Evolutionary conservation across 1,284 basidiomycete species (phyloP), one percentile per base, ranked within the genome.

Genomic region (Veloporphyrellus conicus): DNA sequence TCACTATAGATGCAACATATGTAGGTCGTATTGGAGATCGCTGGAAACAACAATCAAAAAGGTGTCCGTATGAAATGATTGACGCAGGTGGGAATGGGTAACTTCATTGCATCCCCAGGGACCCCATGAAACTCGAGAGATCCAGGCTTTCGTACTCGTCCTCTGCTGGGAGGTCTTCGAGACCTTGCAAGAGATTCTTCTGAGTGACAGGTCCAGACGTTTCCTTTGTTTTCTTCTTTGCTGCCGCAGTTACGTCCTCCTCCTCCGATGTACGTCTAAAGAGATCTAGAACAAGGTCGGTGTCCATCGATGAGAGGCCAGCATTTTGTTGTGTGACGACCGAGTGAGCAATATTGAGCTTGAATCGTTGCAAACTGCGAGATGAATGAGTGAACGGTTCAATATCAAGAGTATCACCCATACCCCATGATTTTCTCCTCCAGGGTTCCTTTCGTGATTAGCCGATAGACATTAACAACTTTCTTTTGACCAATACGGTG

Each of bases 381-480:
- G 33, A 15, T 15, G 43, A 39, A 31, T 64, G 32, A 63, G 54
- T 41, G 47, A 52, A 46, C 41, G 53, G 34, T 45, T 28, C 40
- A 40, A 50, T 39, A 31, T 34, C 44, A 23, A 14, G 25, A 19
- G 18, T 18, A 33, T 25, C 32, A 31, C 28, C 48, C 87, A 54
- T 65, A 93, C 90, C 96, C 96, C 96, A 99, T 99, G 61, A 99
- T 99, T 72, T 98, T 98, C 68, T 99, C 95, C 69, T 99, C 96
- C 44, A 99, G 70, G 0, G 96, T 99, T 25, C 94, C 95, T 62
- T 93, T 88, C 12, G 94, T 99, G 61, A 99, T 93, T 47, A 99
- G 72, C 15, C 96, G 86, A 72, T 99, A 99, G 5, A 99, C 96
- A 61, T 98, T 99, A 38, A 99, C 96, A 14, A 98, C 94, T 69